Conservation (phyloP, 1,139 yeast genomes). For the Hansenula lynferdii region DNA sequence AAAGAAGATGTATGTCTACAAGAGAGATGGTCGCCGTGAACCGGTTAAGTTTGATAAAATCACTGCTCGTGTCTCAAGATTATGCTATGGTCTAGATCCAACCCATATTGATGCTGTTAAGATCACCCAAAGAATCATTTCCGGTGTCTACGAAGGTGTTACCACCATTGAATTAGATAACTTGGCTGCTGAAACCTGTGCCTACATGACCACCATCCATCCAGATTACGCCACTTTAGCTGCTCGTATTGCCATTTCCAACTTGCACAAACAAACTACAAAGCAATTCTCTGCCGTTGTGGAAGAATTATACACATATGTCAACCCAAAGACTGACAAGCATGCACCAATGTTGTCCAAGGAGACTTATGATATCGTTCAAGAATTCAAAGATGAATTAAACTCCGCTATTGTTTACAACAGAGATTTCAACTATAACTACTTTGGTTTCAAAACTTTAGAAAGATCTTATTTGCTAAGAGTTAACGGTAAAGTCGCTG, state of each 20-base stretch:
- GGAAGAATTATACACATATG: slow-evolving; percentile 58
- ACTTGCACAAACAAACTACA: slow-evolving; percentile 93
- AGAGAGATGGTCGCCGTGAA: slow-evolving; percentile 78
- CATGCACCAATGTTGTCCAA: slow-evolving; percentile 80
- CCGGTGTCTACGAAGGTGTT: slow-evolving; percentile 94
- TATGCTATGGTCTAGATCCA: slow-evolving; percentile 81
- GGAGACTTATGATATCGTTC: slow-evolving; percentile 60
- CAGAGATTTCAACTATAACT: slow-evolving; percentile 79
- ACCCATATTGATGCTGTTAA: slow-evolving; percentile 84
- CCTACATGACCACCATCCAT: slow-evolving; percentile 95
- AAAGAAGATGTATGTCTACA: slow-evolving; percentile 44
- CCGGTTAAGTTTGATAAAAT: slow-evolving; percentile 79
- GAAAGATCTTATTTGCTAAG: slow-evolving; percentile 79
- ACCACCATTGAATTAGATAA: slow-evolving; percentile 93
- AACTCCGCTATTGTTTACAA: slow-evolving; percentile 80
- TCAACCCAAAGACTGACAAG: slow-evolving; percentile 67
- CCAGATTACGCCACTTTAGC: slow-evolving; percentile 97
- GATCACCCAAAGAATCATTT: slow-evolving; percentile 82
- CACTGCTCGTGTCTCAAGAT: slow-evolving; percentile 59
- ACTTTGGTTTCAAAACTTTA: slow-evolving; percentile 83
- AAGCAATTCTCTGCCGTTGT: slow-evolving; percentile 82
- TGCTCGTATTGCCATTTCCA: slow-evolving; percentile 94
- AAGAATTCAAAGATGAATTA: slow-evolving; percentile 61
- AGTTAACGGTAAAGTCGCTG: slow-evolving; percentile 69
- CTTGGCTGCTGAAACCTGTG: slow-evolving; percentile 97